Percentiles rank a stretch among this genome's conserved stretches.
Conservation (phyloP, 129 eudicot species). For the Oenanthe sinensis region DNA sequence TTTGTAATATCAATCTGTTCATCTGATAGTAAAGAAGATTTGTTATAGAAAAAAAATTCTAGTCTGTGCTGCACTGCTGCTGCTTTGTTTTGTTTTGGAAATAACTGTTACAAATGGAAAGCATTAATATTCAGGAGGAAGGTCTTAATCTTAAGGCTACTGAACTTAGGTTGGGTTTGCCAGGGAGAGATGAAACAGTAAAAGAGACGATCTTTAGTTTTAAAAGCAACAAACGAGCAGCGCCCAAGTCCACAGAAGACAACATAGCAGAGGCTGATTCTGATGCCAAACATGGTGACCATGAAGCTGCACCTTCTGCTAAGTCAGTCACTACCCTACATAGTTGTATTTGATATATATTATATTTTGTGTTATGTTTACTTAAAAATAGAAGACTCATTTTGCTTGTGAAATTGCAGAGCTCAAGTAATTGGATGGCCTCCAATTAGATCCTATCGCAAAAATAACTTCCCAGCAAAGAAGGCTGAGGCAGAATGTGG, state of each 20-base stretch:
- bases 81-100: neutral
- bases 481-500: conserved; percentile 42
- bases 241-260: conserved; percentile 23
- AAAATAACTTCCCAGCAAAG: conserved; percentile 37
- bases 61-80: neutral
- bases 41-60: neutral
- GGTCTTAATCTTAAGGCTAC: conserved; percentile 38
- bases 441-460: conserved; percentile 65
- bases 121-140: conserved; percentile 31
- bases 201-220: conserved; percentile 20
- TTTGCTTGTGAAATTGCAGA: conserved; percentile 26
- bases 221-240: conserved; percentile 50
- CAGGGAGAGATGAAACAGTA: conserved; percentile 45
- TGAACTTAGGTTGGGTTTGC: conserved; percentile 52
- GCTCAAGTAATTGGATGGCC: conserved; percentile 94
- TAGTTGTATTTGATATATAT: neutral
- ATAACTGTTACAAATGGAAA: conserved; percentile 16
- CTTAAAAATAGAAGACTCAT: neutral
- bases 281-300: conserved; percentile 23
- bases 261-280: conserved; percentile 23
- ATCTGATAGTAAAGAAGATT: neutral
- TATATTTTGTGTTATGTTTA: neutral
- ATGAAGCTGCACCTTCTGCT: conserved; percentile 42
- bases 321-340: conserved; percentile 41
- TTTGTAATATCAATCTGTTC: neutral